phyloP scores from a whole-genome alignment of 2,329 filamentous ascomycete genomes.

The Cryphonectria parasitica region DNA sequence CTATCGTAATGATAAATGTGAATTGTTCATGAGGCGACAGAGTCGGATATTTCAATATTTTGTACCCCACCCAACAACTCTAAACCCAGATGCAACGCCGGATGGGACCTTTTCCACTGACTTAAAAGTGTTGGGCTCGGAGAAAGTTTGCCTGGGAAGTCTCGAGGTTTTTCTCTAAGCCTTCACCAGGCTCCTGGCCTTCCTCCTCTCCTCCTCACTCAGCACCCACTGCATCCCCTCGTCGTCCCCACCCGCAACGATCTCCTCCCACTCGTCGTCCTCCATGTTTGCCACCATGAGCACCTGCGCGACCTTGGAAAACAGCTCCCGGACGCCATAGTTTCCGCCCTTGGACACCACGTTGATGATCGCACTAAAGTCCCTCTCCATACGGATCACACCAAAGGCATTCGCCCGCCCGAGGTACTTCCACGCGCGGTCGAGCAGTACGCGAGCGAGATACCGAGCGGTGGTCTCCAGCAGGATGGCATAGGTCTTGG shows the following conservation, averaged over 20 bases:
- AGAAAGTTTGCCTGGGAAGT: neutral
- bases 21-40: neutral
- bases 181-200: slow-evolving; percentile 70
- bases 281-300: slow-evolving; percentile 92
- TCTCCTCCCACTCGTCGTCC: slow-evolving; percentile 90
- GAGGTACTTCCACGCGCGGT: slow-evolving; percentile 79
- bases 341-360: slow-evolving; percentile 71
- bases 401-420: slow-evolving; percentile 81
- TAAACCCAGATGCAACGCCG: slow-evolving; percentile 5
- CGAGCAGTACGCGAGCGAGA: slow-evolving; percentile 80
- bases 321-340: slow-evolving; percentile 78
- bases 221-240: slow-evolving; percentile 74
- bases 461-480: slow-evolving; percentile 75
- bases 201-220: slow-evolving; percentile 72
- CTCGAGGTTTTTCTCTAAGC: slow-evolving; percentile 13
- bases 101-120: neutral
- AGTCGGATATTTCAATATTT: slow-evolving; percentile 1
- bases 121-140: neutral
- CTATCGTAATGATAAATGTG: neutral
- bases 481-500: slow-evolving; percentile 74
- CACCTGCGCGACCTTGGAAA: slow-evolving; percentile 77
- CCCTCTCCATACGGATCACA: slow-evolving; percentile 80
- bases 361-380: slow-evolving; percentile 75
- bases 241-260: slow-evolving; percentile 56
- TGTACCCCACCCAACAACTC: neutral